A percentile compares a stretch with the other conserved stretches of the same genome.
phyloP scores from a whole-genome alignment of 2,329 filamentous ascomycete species.

The Beauveria australis region DNA sequence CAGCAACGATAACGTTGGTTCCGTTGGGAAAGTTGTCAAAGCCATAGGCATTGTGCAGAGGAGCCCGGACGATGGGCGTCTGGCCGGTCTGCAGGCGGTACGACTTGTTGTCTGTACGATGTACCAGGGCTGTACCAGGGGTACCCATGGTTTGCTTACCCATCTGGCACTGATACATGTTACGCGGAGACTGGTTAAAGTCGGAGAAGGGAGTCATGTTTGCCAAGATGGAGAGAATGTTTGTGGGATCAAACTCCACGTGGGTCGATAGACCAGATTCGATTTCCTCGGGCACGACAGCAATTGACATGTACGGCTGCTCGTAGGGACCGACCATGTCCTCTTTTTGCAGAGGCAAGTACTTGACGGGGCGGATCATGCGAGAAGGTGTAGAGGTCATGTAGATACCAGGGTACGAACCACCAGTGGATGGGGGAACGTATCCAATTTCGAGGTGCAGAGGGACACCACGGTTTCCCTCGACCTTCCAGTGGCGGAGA shows the following conservation, averaged over 20 bases:
- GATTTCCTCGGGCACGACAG: conserved; percentile 80
- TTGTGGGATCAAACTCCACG: conserved; percentile 88
- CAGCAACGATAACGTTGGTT: conserved; percentile 88
- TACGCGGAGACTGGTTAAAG: conserved; percentile 96
- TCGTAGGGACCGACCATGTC: conserved; percentile 91
- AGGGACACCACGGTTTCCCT: conserved; percentile 73
- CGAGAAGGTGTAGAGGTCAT: conserved; percentile 79
- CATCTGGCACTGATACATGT: conserved; percentile 99
- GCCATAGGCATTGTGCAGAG: conserved; percentile 90
- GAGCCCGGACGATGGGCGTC: conserved; percentile 85
- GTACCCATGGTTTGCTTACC: conserved; percentile 99
- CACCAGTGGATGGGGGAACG: conserved; percentile 76
- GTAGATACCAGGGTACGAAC: conserved; percentile 94
- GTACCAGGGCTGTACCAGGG: conserved; percentile 71
- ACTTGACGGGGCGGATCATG: conserved; percentile 89
- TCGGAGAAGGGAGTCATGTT: conserved; percentile 99
- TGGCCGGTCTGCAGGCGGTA: conserved; percentile 94
- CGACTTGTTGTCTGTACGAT: conserved; percentile 94
- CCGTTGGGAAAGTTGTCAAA: conserved; percentile 98
- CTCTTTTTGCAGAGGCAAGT: conserved; percentile 74
- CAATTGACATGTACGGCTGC: conserved; percentile 97
- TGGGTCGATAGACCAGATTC: conserved; percentile 85
- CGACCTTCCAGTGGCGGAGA: conserved; percentile 90
- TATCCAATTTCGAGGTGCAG: conserved; percentile 84
- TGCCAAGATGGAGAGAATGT: conserved; percentile 93